Base-by-base conservation (phyloP, 306 rosid genomes). In the Alnus rubra region DNA sequence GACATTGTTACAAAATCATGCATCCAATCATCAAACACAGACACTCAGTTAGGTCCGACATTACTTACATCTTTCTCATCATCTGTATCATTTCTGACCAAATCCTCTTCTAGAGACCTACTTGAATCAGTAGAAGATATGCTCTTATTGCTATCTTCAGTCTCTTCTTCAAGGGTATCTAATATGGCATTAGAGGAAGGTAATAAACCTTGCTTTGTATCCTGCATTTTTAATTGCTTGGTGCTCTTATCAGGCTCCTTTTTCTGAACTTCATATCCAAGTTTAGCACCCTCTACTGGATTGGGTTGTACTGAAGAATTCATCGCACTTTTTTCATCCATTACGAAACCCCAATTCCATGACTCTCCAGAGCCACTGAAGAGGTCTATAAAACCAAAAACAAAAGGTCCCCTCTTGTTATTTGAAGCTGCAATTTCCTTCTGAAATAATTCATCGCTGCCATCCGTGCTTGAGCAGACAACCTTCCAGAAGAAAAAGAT, bases 291-390 rank as follows among this genome's bases (percentile, higher is more conserved):
- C 81, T 82, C 90, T 33, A 74, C 60, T 84, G 58, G 81, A 51
- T 72, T 83, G 44, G 85, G 78, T 39, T 80, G 82, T 59, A 84
- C 79, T 49, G 82, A 77, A 81, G 94, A 63, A 69, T 58, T 79
- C 74, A 84, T 78, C 74, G 76, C 88, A 71, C 81, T 42, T 55
- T 81, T 82, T 82, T 89, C 93, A 37, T 89, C 97, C 79, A 94
- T 78, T 82, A 87, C 97, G 73, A 90, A 86, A 72, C 88, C 86
- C 97, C 97, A 94, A 82, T 81, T 86, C 98, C 98, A 92, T 49
- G 88, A 91, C 87, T 94, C 94, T 83, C 90, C 97, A 74, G 87
- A 91, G 73, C 94, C 97, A 83, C 95, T 84, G 87, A 92, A 94
- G 82, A 94, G 95, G 86, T 94, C 98, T 71, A 94, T 82, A 84